Evolutionary conservation across 1,139 yeast genomes (phyloP).

Genomic region (Sugiyamaella castrensis): DNA sequence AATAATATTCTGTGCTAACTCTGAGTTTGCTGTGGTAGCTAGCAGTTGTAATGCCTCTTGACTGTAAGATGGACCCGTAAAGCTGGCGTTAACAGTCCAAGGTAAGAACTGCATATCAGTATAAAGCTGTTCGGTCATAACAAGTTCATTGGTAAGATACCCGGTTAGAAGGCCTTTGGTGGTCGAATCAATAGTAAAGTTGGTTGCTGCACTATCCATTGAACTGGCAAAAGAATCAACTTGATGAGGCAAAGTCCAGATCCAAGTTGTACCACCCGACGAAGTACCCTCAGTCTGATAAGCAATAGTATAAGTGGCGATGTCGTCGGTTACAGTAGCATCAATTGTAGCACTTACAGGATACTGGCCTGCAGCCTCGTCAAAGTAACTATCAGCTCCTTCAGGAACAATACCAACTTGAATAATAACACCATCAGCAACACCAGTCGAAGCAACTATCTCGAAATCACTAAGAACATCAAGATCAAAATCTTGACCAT

Average conservation of each 20-base stretch:
- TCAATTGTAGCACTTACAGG: conserved; percentile 42
- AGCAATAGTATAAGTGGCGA: conserved; percentile 51
- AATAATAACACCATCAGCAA: conserved; percentile 54
- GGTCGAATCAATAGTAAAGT: conserved; percentile 52
- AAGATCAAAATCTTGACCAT: conserved; percentile 40
- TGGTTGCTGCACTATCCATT: conserved; percentile 44
- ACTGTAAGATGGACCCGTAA: conserved; percentile 44
- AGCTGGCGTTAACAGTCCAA: conserved; percentile 44
- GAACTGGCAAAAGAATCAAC: conserved; percentile 47
- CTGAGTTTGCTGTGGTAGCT: conserved; percentile 55
- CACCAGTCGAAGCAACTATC: conserved; percentile 43
- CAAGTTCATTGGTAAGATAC: conserved; percentile 49
- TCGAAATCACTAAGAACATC: conserved; percentile 40
- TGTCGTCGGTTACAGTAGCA: conserved; percentile 39
- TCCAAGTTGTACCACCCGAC: conserved; percentile 48
- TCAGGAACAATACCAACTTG: conserved; percentile 60
- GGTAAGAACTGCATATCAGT: conserved; percentile 59
- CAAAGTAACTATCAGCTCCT: conserved; percentile 41
- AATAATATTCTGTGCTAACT: conserved; percentile 55
- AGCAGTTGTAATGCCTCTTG: conserved; percentile 50
- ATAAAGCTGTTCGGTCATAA: conserved; percentile 51
- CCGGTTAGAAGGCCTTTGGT: conserved; percentile 69
- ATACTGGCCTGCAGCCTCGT: conserved; percentile 62
- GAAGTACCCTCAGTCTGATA: conserved; percentile 57
- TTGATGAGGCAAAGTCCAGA: conserved; percentile 76